Base-by-base conservation (phyloP, 202 grass and related monocot species). In the Elaeis oleifera region DNA sequence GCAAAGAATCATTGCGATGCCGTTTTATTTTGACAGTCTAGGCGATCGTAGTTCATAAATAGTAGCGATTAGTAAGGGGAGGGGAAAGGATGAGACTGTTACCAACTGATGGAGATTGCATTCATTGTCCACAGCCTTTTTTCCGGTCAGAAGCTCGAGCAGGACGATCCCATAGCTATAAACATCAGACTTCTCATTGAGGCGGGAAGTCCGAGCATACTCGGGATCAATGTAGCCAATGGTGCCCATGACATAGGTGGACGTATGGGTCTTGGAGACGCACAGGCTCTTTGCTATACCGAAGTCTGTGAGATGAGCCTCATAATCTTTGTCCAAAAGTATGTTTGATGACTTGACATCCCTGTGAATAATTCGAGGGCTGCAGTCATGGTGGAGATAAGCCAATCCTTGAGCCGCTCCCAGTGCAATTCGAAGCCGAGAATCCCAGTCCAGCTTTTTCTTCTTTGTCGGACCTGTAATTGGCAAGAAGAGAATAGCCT, bases 311-410 rank as follows among this genome's bases (percentile, higher is more conserved):
- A 99, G 81, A 79, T 99, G 95, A 1, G 95, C 62, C 49, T 99
- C 89, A 6, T 82, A 99, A 79, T 99, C 94, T 27, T 73, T 84
- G 75, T 99, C 94, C 16, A 99, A 73, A 48, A 99, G 88, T 39
- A 99, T 99, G 65, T 99, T 99, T n/a, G 90, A 94, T 1, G 94
- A 99, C 66, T 99, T 99, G 0, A 99, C 85, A 68, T 99, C 94
- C 73, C 94, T 58, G 59, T 99, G 94, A n/a, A 99, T 89, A 72
- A 99, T 99, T 7, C 88, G 71, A 0, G 85, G 94, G 61, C 84
- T 92, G 67, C 94, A 99, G 59, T 99, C 95, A 21, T 95, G 95
- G 70, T 99, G 95, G 51, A 99, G 85, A 64, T 99, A 99, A 26
- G 95, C 85, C 4, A 99, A 83, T 6, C 95, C 95, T 67, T 99